Evolutionary conservation across 2,329 filamentous ascomycete genomes (phyloP).

Genomic region (Pseudogymnoascus sp.): DNA sequence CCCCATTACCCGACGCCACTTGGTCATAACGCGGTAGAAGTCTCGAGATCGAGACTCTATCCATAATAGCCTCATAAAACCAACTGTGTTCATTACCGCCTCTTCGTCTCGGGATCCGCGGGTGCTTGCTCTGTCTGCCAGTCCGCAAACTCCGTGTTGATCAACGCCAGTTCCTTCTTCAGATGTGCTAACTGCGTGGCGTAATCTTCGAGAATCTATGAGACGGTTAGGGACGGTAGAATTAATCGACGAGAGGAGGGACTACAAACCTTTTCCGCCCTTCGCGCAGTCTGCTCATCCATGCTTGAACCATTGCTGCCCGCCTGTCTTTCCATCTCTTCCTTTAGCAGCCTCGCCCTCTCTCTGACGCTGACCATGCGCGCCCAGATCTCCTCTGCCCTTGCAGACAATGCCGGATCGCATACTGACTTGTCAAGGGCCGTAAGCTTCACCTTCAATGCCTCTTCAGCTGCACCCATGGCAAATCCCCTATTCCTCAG

Average conservation of each 20-base stretch:
- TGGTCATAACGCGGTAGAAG: background rate
- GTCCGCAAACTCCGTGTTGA: constrained; percentile 44
- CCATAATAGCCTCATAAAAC: background rate
- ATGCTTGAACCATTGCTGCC: constrained; percentile 48
- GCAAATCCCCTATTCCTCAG: constrained; percentile 75
- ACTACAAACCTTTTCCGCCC: constrained; percentile 62
- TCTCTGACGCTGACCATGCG: constrained; percentile 67
- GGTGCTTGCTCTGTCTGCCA: constrained; percentile 39
- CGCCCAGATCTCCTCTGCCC: constrained; percentile 81
- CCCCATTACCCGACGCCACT: constrained; percentile 2
- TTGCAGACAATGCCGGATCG: constrained; percentile 66
- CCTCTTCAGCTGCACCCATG: constrained; percentile 71
- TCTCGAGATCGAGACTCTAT: background rate
- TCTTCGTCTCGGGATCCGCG: constrained; percentile 1
- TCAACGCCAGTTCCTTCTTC: constrained; percentile 52
- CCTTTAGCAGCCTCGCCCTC: constrained; percentile 63
- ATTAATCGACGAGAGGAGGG: constrained; percentile 15
- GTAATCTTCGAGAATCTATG: constrained; percentile 69
- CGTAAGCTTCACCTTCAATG: constrained; percentile 63
- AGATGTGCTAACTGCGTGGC: constrained; percentile 72
- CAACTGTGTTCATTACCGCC: background rate
- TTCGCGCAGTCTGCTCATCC: constrained; percentile 61
- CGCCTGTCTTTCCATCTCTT: constrained; percentile 64
- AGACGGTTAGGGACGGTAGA: constrained; percentile 16
- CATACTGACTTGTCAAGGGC: constrained; percentile 61